These are phyloP conservation scores for Tylopilus subfusipes DNA, from an alignment of 768 basidiomycete species.

Conservation along the genomic window DNA sequence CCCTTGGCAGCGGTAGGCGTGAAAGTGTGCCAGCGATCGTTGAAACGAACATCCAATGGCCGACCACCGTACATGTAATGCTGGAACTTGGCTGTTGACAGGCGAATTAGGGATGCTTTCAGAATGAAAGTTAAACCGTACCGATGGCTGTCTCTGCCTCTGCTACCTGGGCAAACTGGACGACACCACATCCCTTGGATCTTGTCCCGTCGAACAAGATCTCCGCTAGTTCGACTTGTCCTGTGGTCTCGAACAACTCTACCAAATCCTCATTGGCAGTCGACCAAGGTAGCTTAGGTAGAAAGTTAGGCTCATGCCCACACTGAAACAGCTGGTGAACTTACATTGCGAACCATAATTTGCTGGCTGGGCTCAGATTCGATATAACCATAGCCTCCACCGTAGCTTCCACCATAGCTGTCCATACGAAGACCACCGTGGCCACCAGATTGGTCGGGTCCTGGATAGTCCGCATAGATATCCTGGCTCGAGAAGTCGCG, in stretches of 20 bases:
- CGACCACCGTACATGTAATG: slow-evolving; percentile 93
- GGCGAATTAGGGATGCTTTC: not conserved
- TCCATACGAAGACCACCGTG: slow-evolving; percentile 36
- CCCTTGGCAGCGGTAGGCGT: slow-evolving; percentile 87
- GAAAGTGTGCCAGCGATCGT: slow-evolving; percentile 94
- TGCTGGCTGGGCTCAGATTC: slow-evolving; percentile 90
- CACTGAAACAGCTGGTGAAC: slow-evolving; percentile 34
- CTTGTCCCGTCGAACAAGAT: slow-evolving; percentile 90
- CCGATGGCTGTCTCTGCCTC: slow-evolving; percentile 96
- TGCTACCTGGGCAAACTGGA: slow-evolving; percentile 81
- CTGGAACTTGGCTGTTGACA: slow-evolving; percentile 77
- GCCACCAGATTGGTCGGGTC: slow-evolving; percentile 64
- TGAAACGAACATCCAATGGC: slow-evolving; percentile 88
- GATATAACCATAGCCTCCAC: slow-evolving; percentile 38
- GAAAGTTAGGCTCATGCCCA: not conserved
- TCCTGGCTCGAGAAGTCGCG: slow-evolving; percentile 85
- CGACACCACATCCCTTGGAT: slow-evolving; percentile 93
- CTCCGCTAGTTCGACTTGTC: slow-evolving; percentile 91
- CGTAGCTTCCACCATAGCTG: slow-evolving; percentile 38
- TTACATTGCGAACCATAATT: slow-evolving; percentile 96
- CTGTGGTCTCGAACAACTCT: slow-evolving; percentile 97
- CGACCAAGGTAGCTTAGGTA: slow-evolving; percentile 87
- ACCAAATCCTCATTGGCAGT: slow-evolving; percentile 98
- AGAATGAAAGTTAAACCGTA: slow-evolving; percentile 29
- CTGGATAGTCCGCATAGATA: slow-evolving; percentile 89